phyloP scores from a whole-genome alignment of 441 rosid genomes.

The Populus hybrid region DNA sequence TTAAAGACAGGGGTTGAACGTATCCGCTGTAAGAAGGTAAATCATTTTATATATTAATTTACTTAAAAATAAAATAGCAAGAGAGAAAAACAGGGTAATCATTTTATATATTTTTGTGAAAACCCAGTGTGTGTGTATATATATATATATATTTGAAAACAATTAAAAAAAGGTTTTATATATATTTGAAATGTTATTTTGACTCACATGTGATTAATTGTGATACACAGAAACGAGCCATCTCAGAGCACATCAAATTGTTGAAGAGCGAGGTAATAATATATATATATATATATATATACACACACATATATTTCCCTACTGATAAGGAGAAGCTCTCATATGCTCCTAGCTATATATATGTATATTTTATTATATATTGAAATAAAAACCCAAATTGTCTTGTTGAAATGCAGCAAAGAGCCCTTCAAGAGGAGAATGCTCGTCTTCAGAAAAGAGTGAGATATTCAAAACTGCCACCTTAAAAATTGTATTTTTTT shows the following conservation, averaged over 20 bases:
- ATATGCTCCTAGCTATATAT: neutral
- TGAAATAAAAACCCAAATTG: neutral
- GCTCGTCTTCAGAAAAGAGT: slow-evolving; percentile 43
- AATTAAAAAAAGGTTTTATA: too few species aligned
- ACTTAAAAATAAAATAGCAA: neutral
- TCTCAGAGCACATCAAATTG: slow-evolving; percentile 35
- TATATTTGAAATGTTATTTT: neutral
- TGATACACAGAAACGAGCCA: slow-evolving; percentile 32
- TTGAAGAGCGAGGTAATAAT: slow-evolving; percentile 38
- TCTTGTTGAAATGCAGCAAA: slow-evolving; percentile 29
- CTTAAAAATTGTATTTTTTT: neutral
- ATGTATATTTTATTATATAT: too few species aligned
- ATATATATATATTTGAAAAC: too few species aligned
- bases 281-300: too few species aligned
- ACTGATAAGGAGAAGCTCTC: neutral
- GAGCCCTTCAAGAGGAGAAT: slow-evolving; percentile 46
- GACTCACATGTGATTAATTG: neutral
- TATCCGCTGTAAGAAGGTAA: slow-evolving; percentile 47
- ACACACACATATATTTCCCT: neutral
- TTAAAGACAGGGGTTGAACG: slow-evolving; percentile 49
- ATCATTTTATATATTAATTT: neutral
- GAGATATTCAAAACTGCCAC: slow-evolving; percentile 13
- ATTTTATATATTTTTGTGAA: too few species aligned
- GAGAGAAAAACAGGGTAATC: too few species aligned
- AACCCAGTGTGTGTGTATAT: too few species aligned